Percentiles rank a stretch among this genome's conserved stretches.
Conservation (phyloP, 176 grass and related monocot species). For the Microstegium vimineum region DNA sequence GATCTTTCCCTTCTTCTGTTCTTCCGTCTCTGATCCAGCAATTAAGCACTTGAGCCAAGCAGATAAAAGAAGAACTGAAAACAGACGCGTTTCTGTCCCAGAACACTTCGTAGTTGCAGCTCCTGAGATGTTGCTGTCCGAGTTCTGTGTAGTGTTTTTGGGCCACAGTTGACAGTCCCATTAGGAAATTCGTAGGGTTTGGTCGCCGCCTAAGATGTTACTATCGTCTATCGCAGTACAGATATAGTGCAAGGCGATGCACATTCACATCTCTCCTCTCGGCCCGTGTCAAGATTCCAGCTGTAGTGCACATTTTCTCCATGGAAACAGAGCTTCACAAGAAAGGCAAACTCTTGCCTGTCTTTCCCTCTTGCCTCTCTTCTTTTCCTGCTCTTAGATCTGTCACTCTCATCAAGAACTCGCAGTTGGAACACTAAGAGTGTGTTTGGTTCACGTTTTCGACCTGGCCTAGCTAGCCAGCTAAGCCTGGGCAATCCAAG, state of each 20-base stretch:
- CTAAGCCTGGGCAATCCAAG: no score
- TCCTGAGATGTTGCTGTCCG: constrained; percentile 2
- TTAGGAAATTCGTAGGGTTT: constrained; percentile 11
- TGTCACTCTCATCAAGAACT: constrained; percentile 31
- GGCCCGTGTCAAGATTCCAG: constrained; percentile 21
- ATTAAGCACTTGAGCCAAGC: neutral
- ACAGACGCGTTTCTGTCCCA: constrained; percentile 8
- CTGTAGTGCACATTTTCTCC: constrained; percentile 12
- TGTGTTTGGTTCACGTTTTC: no score
- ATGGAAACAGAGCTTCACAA: constrained; percentile 10
- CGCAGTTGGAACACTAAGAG: constrained; percentile 10
- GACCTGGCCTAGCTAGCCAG: no score
- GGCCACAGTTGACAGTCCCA: constrained; percentile 12
- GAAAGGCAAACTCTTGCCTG: constrained; percentile 19
- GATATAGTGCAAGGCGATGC: constrained; percentile 1
- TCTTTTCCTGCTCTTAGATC: neutral
- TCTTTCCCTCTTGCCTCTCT: neutral
- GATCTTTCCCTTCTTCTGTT: constrained; percentile 6
- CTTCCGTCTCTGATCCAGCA: neutral
- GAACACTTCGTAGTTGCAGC: constrained; percentile 8
- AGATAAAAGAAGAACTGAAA: neutral
- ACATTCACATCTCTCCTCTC: constrained; percentile 4
- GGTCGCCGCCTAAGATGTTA: constrained; percentile 19
- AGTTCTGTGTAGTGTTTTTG: constrained; percentile 10
- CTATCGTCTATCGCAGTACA: constrained; percentile 25